Evolutionary conservation across 2,329 filamentous ascomycete species (phyloP), one percentile per base, ranked within the genome.

Genomic region (Colletotrichum simmondsii): DNA sequence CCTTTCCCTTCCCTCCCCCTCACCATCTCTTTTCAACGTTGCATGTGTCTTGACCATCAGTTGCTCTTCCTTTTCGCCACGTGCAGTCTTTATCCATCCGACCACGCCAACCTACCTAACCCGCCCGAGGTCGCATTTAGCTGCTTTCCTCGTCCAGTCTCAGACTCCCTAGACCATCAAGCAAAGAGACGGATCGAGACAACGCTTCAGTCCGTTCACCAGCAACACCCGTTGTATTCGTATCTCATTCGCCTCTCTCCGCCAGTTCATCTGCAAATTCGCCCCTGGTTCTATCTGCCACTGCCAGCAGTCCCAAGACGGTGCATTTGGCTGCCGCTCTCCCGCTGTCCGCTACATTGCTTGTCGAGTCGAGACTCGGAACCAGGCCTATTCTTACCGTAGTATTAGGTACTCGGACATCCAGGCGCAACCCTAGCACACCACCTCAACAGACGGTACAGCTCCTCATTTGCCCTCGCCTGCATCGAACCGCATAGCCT

Each of bases 311-410:
- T 54, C 37, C 54, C 71, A 61, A 61, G 60, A 65, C 66, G 60
- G 46, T 61, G 66, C 66, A 65, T 65, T 60, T 59, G 67, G 42
- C 60, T 72, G 66, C 60, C 71, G 71, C 71, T 72, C 71, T 70
- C 66, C 71, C 71, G 71, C 58, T 67, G 70, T 53, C 66, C 66
- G 66, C 66, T 72, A n/a, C 66, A 54, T 24, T 22, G 11, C 52
- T 32, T 64, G 60, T 65, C 66, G 70, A 65, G 22, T 60, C 46
- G 59, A 54, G 59, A 72, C 56, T 54, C 28, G 49, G 60, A 60
- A 24, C 70, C 59, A 57, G 59, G 68, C 62, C 54, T 68, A 59
- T 68, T 68, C 56, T 67, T 64, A 68, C 59, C 70, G 53, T 57
- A 59, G 14, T 32, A 26, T 26, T 37, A 54, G 61, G 61, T 64